Conservation (phyloP, 169 alveolate species). For the Plasmodium adleri region DNA sequence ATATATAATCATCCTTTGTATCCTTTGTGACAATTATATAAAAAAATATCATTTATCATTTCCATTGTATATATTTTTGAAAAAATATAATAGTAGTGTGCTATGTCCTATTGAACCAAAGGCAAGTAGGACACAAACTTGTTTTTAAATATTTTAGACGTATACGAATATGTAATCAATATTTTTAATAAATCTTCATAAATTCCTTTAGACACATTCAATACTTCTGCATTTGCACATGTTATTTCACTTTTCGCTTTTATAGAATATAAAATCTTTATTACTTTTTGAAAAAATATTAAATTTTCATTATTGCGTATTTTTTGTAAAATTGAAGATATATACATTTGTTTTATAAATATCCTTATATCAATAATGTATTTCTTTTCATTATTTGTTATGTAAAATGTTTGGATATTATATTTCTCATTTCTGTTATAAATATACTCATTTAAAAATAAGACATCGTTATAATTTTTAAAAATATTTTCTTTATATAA, state of each 20-base stretch:
- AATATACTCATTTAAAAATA: slow-evolving; percentile 56
- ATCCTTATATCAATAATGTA: slow-evolving; percentile 62
- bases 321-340: slow-evolving; percentile 21
- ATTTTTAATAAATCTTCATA: slow-evolving; percentile 64
- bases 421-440: slow-evolving; percentile 41
- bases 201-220: slow-evolving; percentile 29
- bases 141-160: slow-evolving; percentile 9
- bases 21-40: too few species aligned
- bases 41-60: too few species aligned
- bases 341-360: slow-evolving; percentile 40
- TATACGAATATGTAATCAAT: slow-evolving; percentile 31
- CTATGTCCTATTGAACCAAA: slow-evolving; percentile 23
- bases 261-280: slow-evolving; percentile 43
- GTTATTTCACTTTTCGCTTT: slow-evolving; percentile 12
- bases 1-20: too few species aligned
- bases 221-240: slow-evolving; percentile 20
- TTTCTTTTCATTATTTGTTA: slow-evolving; percentile 25
- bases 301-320: slow-evolving; percentile 1
- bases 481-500: slow-evolving; percentile 32
- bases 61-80: too few species aligned
- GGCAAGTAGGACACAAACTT: slow-evolving; percentile 31
- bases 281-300: slow-evolving; percentile 41
- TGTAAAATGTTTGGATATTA: slow-evolving; percentile 32
- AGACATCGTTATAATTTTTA: slow-evolving; percentile 24
- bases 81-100: not conserved